Evolutionary conservation across 1,284 basidiomycete species (phyloP), one percentile per base, ranked within the genome.

Genomic region (Polyporus tsugae): DNA sequence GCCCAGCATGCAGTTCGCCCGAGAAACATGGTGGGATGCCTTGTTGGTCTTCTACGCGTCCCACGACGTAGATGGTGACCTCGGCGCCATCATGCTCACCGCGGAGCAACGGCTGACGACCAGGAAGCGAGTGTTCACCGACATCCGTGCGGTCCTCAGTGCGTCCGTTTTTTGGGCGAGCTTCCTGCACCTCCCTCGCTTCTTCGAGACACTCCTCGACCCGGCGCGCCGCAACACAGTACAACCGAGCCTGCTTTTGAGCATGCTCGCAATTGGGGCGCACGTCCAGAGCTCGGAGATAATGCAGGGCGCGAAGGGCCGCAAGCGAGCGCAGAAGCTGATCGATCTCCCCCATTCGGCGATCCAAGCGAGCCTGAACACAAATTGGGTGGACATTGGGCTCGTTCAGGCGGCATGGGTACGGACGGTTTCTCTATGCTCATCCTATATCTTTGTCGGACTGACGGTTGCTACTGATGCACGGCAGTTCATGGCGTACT

Each of bases 391-490:
- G 22, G 90, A 93, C 70, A 86, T 90, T 70, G 86, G 84, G 22
- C 82, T 93, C 6, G 90, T 89, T 6, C 88, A 93, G 77, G 89
- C 91, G 35, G 90, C 90, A 66, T 93, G 89, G 90, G 92, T 93
- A 76, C 74, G 60, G 15, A 25, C 85, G 77, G 33, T 15, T 64
- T 25, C 33, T 6, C 4, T 25, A 4, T 35, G 6, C 13, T 53
- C 6, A 3, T 4, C 9, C 3, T 53, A 4, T 11, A 6, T 10
- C 29, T 46, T 53, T 22, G 11, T n/a, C 36, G 17, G 25, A n/a
- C 33, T 22, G 41, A 36, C 22, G 29, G 36, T 59, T 4, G n/a
- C 11, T 35, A 57, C 35, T 13, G 4, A 19, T 41, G 10, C 42
- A 42, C 42, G 5, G 38, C 73, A 92, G 91, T 77, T 94, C 49